Percentiles rank a stretch among this genome's conserved stretches.
These are phyloP conservation scores for Phytopythium chamaehyphon DNA, from an alignment of 352 stramenopile genomes.

Conservation along the genomic window DNA sequence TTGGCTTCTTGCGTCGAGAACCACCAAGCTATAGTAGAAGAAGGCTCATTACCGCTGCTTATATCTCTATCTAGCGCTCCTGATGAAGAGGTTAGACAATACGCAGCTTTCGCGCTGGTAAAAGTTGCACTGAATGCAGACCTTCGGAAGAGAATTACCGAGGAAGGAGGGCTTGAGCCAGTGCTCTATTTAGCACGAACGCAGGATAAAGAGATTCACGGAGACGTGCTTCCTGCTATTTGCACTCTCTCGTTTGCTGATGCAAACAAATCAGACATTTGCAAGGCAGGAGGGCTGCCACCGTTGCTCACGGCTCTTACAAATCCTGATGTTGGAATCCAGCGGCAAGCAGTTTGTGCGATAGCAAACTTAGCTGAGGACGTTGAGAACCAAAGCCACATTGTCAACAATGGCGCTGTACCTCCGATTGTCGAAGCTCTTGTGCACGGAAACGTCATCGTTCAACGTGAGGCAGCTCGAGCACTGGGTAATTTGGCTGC, in stretches of 20 bases:
- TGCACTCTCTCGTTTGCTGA: conserved; percentile 91
- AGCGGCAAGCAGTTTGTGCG: conserved; percentile 92
- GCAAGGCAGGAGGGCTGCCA: conserved; percentile 89
- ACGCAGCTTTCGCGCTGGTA: conserved; percentile 93
- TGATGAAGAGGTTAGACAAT: conserved; percentile 93
- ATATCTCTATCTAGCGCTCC: conserved; percentile 94
- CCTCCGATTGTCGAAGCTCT: conserved; percentile 83
- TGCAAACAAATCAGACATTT: conserved; percentile 94
- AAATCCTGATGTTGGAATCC: conserved; percentile 69
- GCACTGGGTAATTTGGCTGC: conserved; percentile 93
- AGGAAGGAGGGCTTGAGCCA: conserved; percentile 93
- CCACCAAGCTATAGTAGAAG: conserved; percentile 91
- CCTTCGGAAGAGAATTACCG: conserved; percentile 91
- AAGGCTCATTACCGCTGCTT: conserved; percentile 92
- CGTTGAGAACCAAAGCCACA: conserved; percentile 91
- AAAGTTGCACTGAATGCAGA: conserved; percentile 96
- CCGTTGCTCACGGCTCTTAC: conserved; percentile 81
- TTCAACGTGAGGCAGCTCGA: conserved; percentile 91
- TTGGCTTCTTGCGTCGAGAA: conserved; percentile 93
- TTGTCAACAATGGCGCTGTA: conserved; percentile 88
- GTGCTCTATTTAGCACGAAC: conserved; percentile 95
- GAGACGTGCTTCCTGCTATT: conserved; percentile 89
- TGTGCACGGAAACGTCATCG: conserved; percentile 59
- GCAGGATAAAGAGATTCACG: conserved; percentile 90
- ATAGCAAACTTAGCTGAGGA: conserved; percentile 94